Evolutionary conservation across 768 basidiomycete genomes (phyloP).

Genomic region (Hebeloma cylindrosporum): DNA sequence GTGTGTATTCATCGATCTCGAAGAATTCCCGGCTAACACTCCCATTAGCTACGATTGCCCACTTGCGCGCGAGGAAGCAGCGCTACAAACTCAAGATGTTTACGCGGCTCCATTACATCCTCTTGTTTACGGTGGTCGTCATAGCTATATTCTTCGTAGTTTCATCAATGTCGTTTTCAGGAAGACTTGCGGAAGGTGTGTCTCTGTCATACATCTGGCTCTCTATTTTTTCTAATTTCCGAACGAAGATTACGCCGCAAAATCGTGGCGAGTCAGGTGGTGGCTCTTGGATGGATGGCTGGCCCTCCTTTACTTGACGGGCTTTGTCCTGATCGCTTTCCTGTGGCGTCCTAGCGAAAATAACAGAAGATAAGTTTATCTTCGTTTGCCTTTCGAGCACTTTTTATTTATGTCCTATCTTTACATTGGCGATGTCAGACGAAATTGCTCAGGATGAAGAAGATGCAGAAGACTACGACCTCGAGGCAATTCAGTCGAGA

Average conservation of each 20-base stretch:
- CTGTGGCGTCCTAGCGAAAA: conserved; percentile 92
- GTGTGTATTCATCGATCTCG: conserved; percentile 40
- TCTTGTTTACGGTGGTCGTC: conserved; percentile 77
- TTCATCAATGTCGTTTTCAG: conserved; percentile 88
- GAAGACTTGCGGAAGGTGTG: conserved; percentile 84
- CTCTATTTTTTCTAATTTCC: conserved; percentile 4
- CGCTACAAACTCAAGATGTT: conserved; percentile 89
- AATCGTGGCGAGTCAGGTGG: conserved; percentile 90
- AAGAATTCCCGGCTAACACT: background rate
- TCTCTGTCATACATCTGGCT: conserved; percentile 11
- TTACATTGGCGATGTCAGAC: conserved; percentile 90
- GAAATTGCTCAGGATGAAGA: conserved; percentile 94
- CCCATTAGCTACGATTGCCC: conserved; percentile 78
- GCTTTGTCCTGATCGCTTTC: conserved; percentile 80
- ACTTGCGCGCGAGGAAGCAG: conserved; percentile 85
- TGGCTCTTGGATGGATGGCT: conserved; percentile 97
- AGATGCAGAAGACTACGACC: conserved; percentile 90
- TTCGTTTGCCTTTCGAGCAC: conserved; percentile 16
- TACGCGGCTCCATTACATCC: conserved; percentile 78
- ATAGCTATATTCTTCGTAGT: conserved; percentile 91
- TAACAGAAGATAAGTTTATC: conserved; percentile 74
- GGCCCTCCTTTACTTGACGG: conserved; percentile 79
- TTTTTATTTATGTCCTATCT: conserved; percentile 30
- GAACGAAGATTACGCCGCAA: conserved; percentile 80
- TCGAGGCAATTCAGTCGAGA: conserved; percentile 69